Evolutionary conservation across 306 rosid genomes (phyloP).

Genomic region (Astragalus glycyphyllos): DNA sequence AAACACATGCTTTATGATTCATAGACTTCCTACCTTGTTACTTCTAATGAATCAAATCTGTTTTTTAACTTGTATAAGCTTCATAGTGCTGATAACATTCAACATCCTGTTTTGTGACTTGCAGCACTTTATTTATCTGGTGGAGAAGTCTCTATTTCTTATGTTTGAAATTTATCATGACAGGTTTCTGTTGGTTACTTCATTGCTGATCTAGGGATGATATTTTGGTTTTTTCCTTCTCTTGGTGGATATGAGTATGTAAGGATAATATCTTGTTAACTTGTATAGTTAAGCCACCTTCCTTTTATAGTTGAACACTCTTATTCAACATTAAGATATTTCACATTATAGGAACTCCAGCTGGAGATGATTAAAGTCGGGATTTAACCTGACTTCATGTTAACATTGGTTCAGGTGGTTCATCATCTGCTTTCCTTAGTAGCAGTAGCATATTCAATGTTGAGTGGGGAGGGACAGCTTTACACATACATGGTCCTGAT

Average conservation of each 20-base stretch:
- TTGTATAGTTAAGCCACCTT: slow-evolving; percentile 8
- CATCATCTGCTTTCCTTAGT: slow-evolving; percentile 78
- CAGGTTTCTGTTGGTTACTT: slow-evolving; percentile 95
- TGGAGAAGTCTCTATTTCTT: slow-evolving; percentile 24
- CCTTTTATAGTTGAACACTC: slow-evolving; percentile 29
- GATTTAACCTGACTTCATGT: slow-evolving; percentile 43
- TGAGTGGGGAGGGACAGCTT: slow-evolving; percentile 90
- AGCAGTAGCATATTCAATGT: slow-evolving; percentile 84
- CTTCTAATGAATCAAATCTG: slow-evolving; percentile 2
- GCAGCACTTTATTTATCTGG: slow-evolving; percentile 14
- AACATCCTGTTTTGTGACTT: background rate
- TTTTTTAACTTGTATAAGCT: slow-evolving; percentile 2
- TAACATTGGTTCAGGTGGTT: slow-evolving; percentile 67
- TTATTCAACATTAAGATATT: slow-evolving; percentile 45
- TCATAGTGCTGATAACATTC: background rate
- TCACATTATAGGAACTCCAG: slow-evolving; percentile 42
- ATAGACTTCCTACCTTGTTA: background rate
- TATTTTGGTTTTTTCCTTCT: slow-evolving; percentile 84
- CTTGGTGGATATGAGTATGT: slow-evolving; percentile 96
- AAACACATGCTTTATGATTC: background rate
- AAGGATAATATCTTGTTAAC: slow-evolving; percentile 57
- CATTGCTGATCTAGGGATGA: slow-evolving; percentile 76
- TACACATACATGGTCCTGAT: slow-evolving; percentile 91
- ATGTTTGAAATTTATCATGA: slow-evolving; percentile 36
- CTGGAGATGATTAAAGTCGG: slow-evolving; percentile 38